Conservation (phyloP, 345 rosid genomes). For the Trapa bicornis region DNA sequence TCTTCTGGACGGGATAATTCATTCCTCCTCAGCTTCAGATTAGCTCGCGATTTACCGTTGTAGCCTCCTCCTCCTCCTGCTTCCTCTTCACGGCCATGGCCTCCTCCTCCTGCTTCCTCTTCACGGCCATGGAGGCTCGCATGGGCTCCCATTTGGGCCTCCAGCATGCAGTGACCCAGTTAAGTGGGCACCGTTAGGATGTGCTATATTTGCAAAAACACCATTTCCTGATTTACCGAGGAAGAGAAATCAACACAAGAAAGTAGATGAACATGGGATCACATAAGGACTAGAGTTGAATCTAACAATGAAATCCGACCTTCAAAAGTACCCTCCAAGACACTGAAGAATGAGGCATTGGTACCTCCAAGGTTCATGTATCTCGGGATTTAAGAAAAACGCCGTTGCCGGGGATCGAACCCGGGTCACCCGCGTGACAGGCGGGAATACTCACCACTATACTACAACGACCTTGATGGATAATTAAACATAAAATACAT, state of each 20-base stretch:
- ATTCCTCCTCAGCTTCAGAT: not conserved
- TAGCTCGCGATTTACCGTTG: not conserved
- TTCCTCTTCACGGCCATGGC: too few relatives aligned
- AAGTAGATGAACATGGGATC: not conserved
- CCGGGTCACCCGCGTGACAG: constrained; percentile 98
- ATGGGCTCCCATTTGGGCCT: too few relatives aligned
- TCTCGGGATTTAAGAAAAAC: constrained; percentile 1
- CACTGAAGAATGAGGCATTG: not conserved
- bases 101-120: too few relatives aligned
- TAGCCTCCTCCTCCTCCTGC: too few relatives aligned
- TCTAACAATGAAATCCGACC: too few relatives aligned
- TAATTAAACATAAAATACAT: too few relatives aligned
- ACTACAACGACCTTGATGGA: constrained; percentile 54
- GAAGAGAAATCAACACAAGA: too few relatives aligned
- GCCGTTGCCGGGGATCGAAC: constrained; percentile 98
- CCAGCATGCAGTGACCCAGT: too few relatives aligned
- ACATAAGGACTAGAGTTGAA: not conserved
- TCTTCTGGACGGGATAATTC: constrained; percentile 83
- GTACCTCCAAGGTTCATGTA: too few relatives aligned
- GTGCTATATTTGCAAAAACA: constrained; percentile 44
- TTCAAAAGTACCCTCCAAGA: too few relatives aligned
- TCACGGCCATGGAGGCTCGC: too few relatives aligned
- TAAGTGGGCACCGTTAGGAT: too few relatives aligned
- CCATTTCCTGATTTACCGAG: constrained; percentile 32
- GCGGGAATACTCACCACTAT: constrained; percentile 95